These are phyloP conservation scores for Copromyces sp. DNA, from an alignment of 495 filamentous ascomycete genomes.

Conservation along the genomic window DNA sequence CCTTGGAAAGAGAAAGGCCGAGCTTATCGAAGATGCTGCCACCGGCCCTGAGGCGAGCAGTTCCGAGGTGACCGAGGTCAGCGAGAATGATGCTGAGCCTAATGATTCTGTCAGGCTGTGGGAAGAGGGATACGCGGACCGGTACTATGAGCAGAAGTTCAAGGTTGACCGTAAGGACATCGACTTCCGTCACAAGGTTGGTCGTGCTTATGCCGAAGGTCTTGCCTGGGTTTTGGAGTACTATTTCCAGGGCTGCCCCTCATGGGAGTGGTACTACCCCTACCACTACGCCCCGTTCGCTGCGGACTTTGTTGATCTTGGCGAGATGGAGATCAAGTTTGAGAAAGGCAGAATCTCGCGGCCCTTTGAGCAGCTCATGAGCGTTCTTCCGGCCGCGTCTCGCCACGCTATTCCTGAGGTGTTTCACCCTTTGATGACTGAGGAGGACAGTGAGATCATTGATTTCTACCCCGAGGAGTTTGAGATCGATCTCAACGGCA, in stretches of 20 bases:
- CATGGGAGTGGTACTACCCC: slow-evolving; percentile 98
- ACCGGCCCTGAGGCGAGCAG: slow-evolving; percentile 39
- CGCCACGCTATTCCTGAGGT: slow-evolving; percentile 80
- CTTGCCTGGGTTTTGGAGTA: slow-evolving; percentile 97
- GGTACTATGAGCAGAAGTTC: slow-evolving; percentile 98
- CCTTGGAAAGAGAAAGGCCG: slow-evolving; percentile 45
- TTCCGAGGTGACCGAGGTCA: slow-evolving; percentile 13
- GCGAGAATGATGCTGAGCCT: slow-evolving; percentile 49
- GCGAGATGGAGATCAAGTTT: slow-evolving; percentile 68
- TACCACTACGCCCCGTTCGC: slow-evolving; percentile 98
- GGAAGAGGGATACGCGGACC: slow-evolving; percentile 89
- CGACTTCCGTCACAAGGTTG: slow-evolving; percentile 86
- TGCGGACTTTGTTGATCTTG: slow-evolving; percentile 82
- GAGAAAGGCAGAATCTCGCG: slow-evolving; percentile 78
- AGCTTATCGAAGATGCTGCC: slow-evolving; percentile 49
- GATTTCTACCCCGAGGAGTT: slow-evolving; percentile 98
- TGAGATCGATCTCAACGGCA: slow-evolving; percentile 85
- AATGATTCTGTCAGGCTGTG: slow-evolving; percentile 81
- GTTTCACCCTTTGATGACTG: slow-evolving; percentile 81
- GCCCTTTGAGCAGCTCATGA: slow-evolving; percentile 98
- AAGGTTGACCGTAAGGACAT: slow-evolving; percentile 69
- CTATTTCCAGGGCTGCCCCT: slow-evolving; percentile 96
- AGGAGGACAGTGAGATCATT: slow-evolving; percentile 78
- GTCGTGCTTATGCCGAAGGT: slow-evolving; percentile 87
- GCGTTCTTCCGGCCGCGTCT: slow-evolving; percentile 85